A percentile compares a stretch with the other conserved stretches of the same genome.
Evolutionary conservation across 768 basidiomycete genomes (phyloP).

Genomic region (Tricholoma sp.): DNA sequence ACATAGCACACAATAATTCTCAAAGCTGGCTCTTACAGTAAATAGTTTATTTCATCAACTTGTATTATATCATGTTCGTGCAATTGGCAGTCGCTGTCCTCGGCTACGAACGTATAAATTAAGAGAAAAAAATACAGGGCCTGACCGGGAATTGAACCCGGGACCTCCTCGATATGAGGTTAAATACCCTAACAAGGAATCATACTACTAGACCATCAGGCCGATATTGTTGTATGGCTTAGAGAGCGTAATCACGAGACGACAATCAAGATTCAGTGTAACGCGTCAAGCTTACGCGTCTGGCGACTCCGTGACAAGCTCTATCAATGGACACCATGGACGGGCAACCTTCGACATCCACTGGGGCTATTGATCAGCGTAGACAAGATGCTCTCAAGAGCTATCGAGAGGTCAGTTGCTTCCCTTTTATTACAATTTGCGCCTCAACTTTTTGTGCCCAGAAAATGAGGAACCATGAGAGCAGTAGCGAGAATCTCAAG

Average conservation of each 20-base stretch:
- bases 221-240: constrained; percentile 13
- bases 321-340: constrained; percentile 29
- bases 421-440: neutral
- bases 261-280: neutral
- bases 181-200: constrained; percentile 51
- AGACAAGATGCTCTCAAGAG: constrained; percentile 68
- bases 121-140: constrained; percentile 31
- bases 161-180: constrained; percentile 65
- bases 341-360: constrained; percentile 48
- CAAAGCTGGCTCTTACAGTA: neutral
- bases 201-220: constrained; percentile 56
- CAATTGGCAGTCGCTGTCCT: no score
- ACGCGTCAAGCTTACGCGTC: constrained; percentile 41
- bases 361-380: constrained; percentile 62
- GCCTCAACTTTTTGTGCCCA: constrained; percentile 25
- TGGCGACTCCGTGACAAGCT: neutral
- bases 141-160: constrained; percentile 86
- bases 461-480: constrained; percentile 95
- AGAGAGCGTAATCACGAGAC: neutral
- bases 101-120: no score
- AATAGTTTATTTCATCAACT: neutral
- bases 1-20: neutral
- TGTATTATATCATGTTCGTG: no score
- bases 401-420: constrained; percentile 60
- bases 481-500: constrained; percentile 83